Base-by-base conservation (phyloP, 371 early-diverging fungal species). In the Parasitella parasitica region DNA sequence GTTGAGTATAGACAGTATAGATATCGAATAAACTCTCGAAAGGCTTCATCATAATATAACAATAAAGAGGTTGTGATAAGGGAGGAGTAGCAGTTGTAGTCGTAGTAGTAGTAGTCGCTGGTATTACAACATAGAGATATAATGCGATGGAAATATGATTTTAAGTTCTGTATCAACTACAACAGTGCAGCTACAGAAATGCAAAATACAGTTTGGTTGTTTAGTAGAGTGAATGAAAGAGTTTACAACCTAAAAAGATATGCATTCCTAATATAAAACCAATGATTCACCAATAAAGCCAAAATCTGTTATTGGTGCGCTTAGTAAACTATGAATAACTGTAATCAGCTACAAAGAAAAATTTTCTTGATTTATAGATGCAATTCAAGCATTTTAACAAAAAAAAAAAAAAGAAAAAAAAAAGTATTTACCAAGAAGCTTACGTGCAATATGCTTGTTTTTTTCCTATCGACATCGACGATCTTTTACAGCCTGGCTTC, bases 1-100 rank as follows among this genome's bases (percentile, higher is more conserved):
- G 84, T 61, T 85, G 85, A 39, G 83, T 75, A 56, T 80, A 79
- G 43, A 81, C 77, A 15, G 77, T 72, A 61, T 77, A 82, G 11
- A 76, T 64, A 38, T 76, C 54, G 22, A 28, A 50, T 30, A 50
- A 16, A 28, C 50, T 30, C 15, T 50, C 50, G 16, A 30, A 26
- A 22, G 50, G 50, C 27, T 50, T 28, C 16, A 50, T 26, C 50
- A 30, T 30, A 50, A 26, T 50, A 30, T 30, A 50, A 30, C 30
- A 28, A 30, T 22, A 30, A 16, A n/a, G 30, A 50, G 27, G 30
- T 46, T 46, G 50, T 50, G 27, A 30, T 28, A 50, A 50, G n/a
- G 16, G 11, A 50, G 50, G 15, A 30, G 30, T 22, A n/a, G 30
- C 12, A 30, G 30, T 27, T 15, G n/a, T 38, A 6, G 15, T 11